Percentiles rank a stretch among this genome's conserved stretches.
phyloP scores from a whole-genome alignment of 2,329 filamentous ascomycete genomes.

The Penicillium aurantiogriseum region DNA sequence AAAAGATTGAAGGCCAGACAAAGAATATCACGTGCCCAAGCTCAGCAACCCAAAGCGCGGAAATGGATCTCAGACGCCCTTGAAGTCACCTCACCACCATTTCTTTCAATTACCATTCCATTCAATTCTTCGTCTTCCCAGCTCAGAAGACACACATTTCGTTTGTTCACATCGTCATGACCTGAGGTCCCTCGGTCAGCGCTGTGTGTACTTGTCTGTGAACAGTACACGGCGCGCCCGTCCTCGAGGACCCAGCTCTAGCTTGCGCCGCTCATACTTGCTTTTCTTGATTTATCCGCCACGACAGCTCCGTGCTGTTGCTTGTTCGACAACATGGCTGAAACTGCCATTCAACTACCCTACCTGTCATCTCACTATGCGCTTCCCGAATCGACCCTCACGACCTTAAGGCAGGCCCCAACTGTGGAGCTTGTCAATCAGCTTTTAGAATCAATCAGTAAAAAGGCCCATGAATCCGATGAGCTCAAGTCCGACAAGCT shows the following conservation, averaged over 20 bases:
- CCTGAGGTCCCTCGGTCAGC: constrained; percentile 15
- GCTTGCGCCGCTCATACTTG: constrained; percentile 9
- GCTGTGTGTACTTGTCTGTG: constrained; percentile 24
- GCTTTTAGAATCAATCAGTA: constrained; percentile 70
- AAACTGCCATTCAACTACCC: constrained; percentile 55
- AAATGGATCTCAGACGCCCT: constrained; percentile 13
- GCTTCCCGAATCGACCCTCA: constrained; percentile 56
- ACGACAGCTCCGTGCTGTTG: constrained; percentile 19
- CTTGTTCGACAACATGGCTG: constrained; percentile 49
- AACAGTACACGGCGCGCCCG: constrained; percentile 21
- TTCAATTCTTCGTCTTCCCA: not conserved
- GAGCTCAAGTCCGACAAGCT: constrained; percentile 83
- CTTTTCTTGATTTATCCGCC: constrained; percentile 3
- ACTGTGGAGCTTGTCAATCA: constrained; percentile 75
- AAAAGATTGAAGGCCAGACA: constrained; percentile 8
- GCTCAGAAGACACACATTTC: not conserved
- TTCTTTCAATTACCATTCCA: constrained; percentile 8
- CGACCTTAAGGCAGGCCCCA: constrained; percentile 56
- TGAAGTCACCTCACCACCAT: constrained; percentile 7
- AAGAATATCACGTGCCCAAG: constrained; percentile 15
- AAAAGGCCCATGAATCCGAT: constrained; percentile 80
- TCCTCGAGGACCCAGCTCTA: constrained; percentile 9
- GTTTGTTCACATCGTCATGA: constrained; percentile 20
- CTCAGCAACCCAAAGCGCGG: constrained; percentile 17
- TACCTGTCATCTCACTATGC: constrained; percentile 60